These are phyloP conservation scores for Scheffersomyces lignicola DNA, from an alignment of 1,139 yeast genomes.

Conservation along the genomic window DNA sequence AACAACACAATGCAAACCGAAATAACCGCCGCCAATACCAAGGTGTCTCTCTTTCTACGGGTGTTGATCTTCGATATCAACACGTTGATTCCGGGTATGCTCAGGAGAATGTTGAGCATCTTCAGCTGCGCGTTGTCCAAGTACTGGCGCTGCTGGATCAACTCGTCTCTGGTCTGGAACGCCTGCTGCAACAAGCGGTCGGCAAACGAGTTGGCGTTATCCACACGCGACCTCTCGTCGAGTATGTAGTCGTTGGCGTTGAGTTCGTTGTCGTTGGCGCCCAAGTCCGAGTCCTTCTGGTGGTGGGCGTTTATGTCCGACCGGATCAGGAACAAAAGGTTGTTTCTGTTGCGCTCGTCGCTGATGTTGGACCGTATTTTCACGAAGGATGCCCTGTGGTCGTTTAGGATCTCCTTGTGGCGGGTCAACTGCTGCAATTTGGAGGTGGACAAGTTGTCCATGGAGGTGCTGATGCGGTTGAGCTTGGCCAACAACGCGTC, in stretches of 20 bases:
- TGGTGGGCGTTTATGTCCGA: constrained; percentile 66
- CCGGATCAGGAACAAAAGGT: constrained; percentile 72
- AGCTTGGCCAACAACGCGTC: constrained; percentile 33
- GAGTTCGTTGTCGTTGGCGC: constrained; percentile 1
- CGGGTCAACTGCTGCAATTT: constrained; percentile 81
- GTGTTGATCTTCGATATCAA: constrained; percentile 81
- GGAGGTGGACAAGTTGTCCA: constrained; percentile 61
- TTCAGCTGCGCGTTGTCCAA: constrained; percentile 66
- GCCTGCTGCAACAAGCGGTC: constrained; percentile 83
- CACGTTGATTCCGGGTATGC: constrained; percentile 81
- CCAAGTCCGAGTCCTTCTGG: constrained; percentile 27
- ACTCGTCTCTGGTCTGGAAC: constrained; percentile 83
- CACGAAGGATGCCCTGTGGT: constrained; percentile 64
- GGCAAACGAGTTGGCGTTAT: constrained; percentile 71
- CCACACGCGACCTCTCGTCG: constrained; percentile 74
- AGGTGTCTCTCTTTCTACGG: constrained; percentile 81
- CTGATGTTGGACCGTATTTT: constrained; percentile 59
- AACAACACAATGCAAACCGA: constrained; percentile 71
- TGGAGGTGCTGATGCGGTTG: constrained; percentile 54
- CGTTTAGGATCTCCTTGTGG: constrained; percentile 73
- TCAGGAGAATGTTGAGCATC: constrained; percentile 58
- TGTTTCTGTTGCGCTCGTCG: constrained; percentile 75
- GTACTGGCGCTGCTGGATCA: constrained; percentile 66
- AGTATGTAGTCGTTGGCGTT: constrained; percentile 64
- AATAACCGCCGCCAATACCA: constrained; percentile 77